Conservation (phyloP, 768 basidiomycete species). For the Termitomyces sp. region DNA sequence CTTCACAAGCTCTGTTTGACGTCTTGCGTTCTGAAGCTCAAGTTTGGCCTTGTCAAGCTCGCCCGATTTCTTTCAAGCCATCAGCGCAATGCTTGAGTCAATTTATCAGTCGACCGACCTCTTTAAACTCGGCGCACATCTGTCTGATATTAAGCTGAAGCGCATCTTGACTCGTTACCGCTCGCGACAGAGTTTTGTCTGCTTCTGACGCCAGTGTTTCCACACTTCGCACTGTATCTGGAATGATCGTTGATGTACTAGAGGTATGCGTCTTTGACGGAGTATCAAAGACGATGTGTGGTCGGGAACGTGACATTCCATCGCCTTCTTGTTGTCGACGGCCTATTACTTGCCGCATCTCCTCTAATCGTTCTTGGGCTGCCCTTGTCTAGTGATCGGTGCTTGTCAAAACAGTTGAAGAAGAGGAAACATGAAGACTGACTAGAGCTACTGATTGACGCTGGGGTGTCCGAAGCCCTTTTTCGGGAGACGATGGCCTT, state of each 20-base stretch:
- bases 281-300: slow-evolving; percentile 35
- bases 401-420: not conserved
- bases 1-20: slow-evolving; percentile 78
- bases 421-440: slow-evolving; percentile 11
- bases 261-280: slow-evolving; percentile 14
- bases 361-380: slow-evolving; percentile 74
- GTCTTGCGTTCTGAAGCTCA: slow-evolving; percentile 64
- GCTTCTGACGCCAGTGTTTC: slow-evolving; percentile 52
- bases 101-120: slow-evolving; percentile 36
- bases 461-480: slow-evolving; percentile 45
- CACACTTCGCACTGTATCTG: slow-evolving; percentile 39
- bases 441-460: slow-evolving; percentile 39
- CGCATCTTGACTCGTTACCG: slow-evolving; percentile 49
- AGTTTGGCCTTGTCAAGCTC: slow-evolving; percentile 59
- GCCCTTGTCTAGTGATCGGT: slow-evolving; percentile 51
- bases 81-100: not conserved
- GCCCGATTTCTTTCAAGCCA: slow-evolving; percentile 39
- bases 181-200: slow-evolving; percentile 50
- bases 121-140: slow-evolving; percentile 47
- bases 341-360: slow-evolving; percentile 74
- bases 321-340: slow-evolving; percentile 46
- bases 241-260: slow-evolving; percentile 18
- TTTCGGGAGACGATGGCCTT: slow-evolving; percentile 55
- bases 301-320: slow-evolving; percentile 41
- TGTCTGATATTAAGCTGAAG: slow-evolving; percentile 46